Conservation (phyloP, 164 flowering plant species). For the Echeveria elegans region DNA sequence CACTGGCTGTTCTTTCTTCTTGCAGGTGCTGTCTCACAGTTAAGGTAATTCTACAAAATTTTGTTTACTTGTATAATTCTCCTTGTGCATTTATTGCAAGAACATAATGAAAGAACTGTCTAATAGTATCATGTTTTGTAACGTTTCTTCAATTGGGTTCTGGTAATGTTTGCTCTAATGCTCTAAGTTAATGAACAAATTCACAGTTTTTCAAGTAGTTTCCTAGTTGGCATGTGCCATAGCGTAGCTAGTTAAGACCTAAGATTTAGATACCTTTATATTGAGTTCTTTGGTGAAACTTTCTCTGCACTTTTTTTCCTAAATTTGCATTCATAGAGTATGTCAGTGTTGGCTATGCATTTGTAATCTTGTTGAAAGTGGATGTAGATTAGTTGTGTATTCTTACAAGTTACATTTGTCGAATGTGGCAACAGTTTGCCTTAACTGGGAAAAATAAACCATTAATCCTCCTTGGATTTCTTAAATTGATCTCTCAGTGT, state of each 20-base stretch:
- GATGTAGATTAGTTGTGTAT: not conserved
- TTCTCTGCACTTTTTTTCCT: not conserved
- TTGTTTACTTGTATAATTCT: not conserved
- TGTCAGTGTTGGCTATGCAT: not conserved
- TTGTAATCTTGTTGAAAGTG: not conserved
- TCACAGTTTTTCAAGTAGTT: not conserved
- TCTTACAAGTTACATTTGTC: not conserved
- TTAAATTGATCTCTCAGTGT: not conserved
- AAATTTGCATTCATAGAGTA: not conserved
- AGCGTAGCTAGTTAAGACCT: not conserved
- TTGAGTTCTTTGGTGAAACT: not conserved
- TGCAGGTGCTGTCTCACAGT: constrained; percentile 53
- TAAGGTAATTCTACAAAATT: constrained; percentile 22
- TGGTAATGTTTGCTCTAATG: not conserved
- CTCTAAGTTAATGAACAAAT: not conserved
- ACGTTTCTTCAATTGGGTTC: not conserved
- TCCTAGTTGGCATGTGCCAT: not conserved
- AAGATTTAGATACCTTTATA: not conserved
- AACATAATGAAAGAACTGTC: not conserved
- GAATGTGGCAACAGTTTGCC: not conserved
- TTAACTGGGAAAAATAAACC: not conserved
- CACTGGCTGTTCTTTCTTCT: constrained; percentile 1
- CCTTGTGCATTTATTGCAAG: not conserved
- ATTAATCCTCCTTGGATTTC: not conserved
- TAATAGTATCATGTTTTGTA: not conserved